Evolutionary conservation across 805 yeast genomes (phyloP).

Genomic region (Metschnikowia lachancei): DNA sequence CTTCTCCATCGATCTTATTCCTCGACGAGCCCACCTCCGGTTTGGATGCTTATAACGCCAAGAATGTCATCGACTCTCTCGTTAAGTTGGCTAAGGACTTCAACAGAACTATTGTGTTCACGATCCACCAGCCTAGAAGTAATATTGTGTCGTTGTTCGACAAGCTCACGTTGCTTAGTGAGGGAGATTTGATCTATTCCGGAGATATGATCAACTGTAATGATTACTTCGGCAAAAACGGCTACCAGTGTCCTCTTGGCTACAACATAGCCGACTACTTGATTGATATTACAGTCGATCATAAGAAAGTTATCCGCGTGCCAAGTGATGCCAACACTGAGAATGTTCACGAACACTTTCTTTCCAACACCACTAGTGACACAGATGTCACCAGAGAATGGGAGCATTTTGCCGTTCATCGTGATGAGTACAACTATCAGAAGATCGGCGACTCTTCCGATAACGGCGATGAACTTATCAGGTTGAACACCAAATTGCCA

Average conservation of each 20-base stretch:
- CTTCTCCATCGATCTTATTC: slow-evolving; percentile 79
- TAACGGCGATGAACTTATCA: slow-evolving; percentile 22
- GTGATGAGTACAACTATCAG: slow-evolving; percentile 58
- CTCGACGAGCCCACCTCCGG: slow-evolving; percentile 96
- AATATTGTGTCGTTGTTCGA: slow-evolving; percentile 92
- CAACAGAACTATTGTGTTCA: slow-evolving; percentile 83
- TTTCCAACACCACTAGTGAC: slow-evolving; percentile 25
- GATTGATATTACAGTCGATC: slow-evolving; percentile 83
- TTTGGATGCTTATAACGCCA: slow-evolving; percentile 88
- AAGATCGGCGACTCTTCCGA: slow-evolving; percentile 19
- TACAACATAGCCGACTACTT: slow-evolving; percentile 92
- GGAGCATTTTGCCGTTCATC: slow-evolving; percentile 80
- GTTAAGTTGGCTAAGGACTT: slow-evolving; percentile 76
- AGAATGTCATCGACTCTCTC: slow-evolving; percentile 81
- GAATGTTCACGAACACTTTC: slow-evolving; percentile 32
- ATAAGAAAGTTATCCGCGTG: slow-evolving; percentile 32
- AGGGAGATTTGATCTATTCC: slow-evolving; percentile 82
- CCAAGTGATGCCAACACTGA: slow-evolving; percentile 16
- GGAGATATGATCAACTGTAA: slow-evolving; percentile 77
- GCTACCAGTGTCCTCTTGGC: slow-evolving; percentile 82
- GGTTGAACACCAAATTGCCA: slow-evolving; percentile 30
- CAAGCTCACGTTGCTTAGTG: slow-evolving; percentile 72
- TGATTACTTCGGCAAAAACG: slow-evolving; percentile 70
- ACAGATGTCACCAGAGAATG: slow-evolving; percentile 73
- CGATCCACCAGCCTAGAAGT: slow-evolving; percentile 96